A percentile compares a stretch with the other conserved stretches of the same genome.
These are phyloP conservation scores for Leccinum subtestaceum DNA, from an alignment of 768 basidiomycete species.

Conservation along the genomic window DNA sequence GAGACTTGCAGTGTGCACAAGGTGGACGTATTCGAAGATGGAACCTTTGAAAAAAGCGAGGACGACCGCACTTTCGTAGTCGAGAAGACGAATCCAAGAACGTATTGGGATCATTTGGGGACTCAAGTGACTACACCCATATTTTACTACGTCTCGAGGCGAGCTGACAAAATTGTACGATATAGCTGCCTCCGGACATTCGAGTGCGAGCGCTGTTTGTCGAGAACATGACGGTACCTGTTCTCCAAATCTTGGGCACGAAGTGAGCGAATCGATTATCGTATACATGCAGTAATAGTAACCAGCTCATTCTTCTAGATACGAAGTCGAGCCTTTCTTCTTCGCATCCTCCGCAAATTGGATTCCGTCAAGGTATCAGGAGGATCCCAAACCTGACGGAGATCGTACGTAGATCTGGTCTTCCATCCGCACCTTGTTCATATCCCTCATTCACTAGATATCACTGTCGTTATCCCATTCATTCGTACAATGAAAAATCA, in stretches of 20 bases:
- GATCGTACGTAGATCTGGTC: constrained; percentile 48
- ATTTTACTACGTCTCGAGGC: neutral
- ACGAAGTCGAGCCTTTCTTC: constrained; percentile 62
- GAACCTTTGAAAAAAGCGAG: constrained; percentile 14
- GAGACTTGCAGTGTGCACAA: constrained; percentile 22
- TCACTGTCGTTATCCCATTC: constrained; percentile 56
- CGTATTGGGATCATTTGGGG: constrained; percentile 32
- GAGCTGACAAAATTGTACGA: neutral
- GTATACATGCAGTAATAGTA: neutral
- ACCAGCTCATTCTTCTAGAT: constrained; percentile 32
- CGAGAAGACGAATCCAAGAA: constrained; percentile 12
- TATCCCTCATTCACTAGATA: constrained; percentile 37
- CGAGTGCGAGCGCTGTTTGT: constrained; percentile 52
- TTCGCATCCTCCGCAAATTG: constrained; percentile 62
- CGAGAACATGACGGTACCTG: constrained; percentile 47
- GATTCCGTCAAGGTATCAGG: constrained; percentile 67
- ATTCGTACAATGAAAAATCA: constrained; percentile 39
- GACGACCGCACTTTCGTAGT: constrained; percentile 5
- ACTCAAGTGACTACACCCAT: constrained; percentile 26
- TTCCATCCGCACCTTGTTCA: constrained; percentile 21
- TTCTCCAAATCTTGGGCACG: constrained; percentile 56
- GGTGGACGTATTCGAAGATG: constrained; percentile 22
- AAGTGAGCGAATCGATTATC: constrained; percentile 36
- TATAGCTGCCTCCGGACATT: constrained; percentile 32
- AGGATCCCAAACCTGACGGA: constrained; percentile 38